phyloP scores from a whole-genome alignment of 2,329 filamentous ascomycete genomes.

The Pestalotiopsis sp. region DNA sequence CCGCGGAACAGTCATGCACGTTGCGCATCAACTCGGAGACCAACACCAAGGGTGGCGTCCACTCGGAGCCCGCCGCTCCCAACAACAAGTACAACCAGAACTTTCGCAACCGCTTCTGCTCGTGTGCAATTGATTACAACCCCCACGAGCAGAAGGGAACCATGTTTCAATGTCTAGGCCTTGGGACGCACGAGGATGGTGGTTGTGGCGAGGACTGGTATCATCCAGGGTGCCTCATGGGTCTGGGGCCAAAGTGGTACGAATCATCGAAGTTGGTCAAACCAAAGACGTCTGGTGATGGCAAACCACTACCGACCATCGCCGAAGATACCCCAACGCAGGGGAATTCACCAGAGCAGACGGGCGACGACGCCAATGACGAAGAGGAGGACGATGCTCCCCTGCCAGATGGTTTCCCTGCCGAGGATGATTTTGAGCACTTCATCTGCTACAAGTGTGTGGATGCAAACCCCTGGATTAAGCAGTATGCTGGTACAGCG shows the following conservation, averaged over 20 bases:
- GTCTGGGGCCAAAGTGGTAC: slow-evolving; percentile 74
- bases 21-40: slow-evolving; percentile 74
- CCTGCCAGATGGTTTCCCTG: slow-evolving; percentile 82
- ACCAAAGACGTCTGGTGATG: slow-evolving; percentile 18
- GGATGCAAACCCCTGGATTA: slow-evolving; percentile 87
- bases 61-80: slow-evolving; percentile 70
- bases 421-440: slow-evolving; percentile 85
- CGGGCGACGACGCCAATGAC: slow-evolving; percentile 30
- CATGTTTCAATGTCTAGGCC: slow-evolving; percentile 95
- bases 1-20: slow-evolving; percentile 68
- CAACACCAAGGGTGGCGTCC: slow-evolving; percentile 75
- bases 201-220: slow-evolving; percentile 98
- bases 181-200: slow-evolving; percentile 78
- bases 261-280: slow-evolving; percentile 50
- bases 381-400: slow-evolving; percentile 65
- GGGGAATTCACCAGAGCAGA: slow-evolving; percentile 20
- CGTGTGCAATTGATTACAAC: slow-evolving; percentile 86
- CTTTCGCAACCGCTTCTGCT: slow-evolving; percentile 90
- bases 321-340: slow-evolving; percentile 42
- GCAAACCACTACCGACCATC: slow-evolving; percentile 48
- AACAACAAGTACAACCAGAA: slow-evolving; percentile 95
- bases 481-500: slow-evolving; percentile 76
- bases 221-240: slow-evolving; percentile 90
- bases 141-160: slow-evolving; percentile 88
- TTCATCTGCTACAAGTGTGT: slow-evolving; percentile 96